phyloP scores from a whole-genome alignment of 768 basidiomycete genomes.

The Tremella mesenterica region DNA sequence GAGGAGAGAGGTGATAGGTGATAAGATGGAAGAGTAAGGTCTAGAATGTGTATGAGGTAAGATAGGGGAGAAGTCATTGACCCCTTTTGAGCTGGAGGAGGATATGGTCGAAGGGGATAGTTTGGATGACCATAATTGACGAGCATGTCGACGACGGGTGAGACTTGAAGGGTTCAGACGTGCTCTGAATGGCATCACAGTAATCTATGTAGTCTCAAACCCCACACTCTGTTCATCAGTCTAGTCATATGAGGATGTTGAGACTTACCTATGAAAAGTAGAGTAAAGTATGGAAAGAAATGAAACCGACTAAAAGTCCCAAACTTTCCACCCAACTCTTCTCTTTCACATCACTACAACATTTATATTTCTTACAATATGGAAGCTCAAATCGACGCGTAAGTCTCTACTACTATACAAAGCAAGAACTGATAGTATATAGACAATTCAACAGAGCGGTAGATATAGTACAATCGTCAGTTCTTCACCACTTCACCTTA shows the following conservation, averaged over 20 bases:
- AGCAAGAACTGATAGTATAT: not conserved
- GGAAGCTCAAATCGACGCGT: constrained; percentile 30
- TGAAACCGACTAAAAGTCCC: no score
- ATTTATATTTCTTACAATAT: no score
- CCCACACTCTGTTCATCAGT: no score
- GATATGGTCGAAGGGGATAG: not conserved
- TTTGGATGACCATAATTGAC: not conserved
- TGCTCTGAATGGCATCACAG: not conserved
- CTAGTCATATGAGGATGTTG: no score
- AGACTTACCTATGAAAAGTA: no score
- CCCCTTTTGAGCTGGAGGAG: no score
- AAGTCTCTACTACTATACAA: not conserved
- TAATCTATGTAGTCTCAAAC: no score
- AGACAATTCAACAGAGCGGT: constrained; percentile 86
- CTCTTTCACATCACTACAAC: no score
- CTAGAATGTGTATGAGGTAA: not conserved
- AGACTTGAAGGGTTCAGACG: not conserved
- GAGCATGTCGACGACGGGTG: not conserved
- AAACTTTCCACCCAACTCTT: no score
- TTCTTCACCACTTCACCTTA: not conserved
- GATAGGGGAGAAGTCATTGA: no score
- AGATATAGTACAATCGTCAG: constrained; percentile 69
- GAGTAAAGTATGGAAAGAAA: no score
- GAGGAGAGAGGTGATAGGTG: not conserved
- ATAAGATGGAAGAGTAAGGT: not conserved